Base-by-base conservation (phyloP, 768 basidiomycete species). In the Collybia mongolica region DNA sequence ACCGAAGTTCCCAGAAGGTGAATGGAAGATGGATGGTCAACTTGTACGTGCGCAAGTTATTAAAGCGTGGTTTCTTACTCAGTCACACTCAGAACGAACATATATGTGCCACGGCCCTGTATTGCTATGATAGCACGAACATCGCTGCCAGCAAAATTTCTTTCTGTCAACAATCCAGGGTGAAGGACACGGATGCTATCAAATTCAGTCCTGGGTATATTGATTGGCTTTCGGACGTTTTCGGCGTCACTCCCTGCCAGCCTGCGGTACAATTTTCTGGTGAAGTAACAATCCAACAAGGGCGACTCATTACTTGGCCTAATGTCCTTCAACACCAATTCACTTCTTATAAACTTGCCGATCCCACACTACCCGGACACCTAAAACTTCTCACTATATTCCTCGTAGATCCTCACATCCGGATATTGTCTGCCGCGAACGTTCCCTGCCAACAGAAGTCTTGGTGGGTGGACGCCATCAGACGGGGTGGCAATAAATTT, bases 11-110 rank as follows among this genome's bases (percentile, higher is more conserved):
- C 48, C 46, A 0, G 70, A 71, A 8, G 70, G 72, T 6, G 56
- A 57, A 6, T 74, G 72, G 71, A 71, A 72, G 43, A 61, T 72
- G 46, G 72, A 73, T 55, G 72, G 67, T 5, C 53, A 55, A 46
- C 51, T 67, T 37, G 52, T 57, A 18, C 6, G 47, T 48, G 26
- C 6, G 14, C 7, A 18, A 8, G 18, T 15, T 14, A 20, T 17
- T 5, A 15, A 39, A 43, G 15, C 28, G 22, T 20, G 6, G 9
- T 24, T 32, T 38, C 17, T 1, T 5, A 24, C 14, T 23, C 29
- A 44, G 1, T 7, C 26, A 19, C n/a, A 9, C 38, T 35, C 20
- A 60, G 61, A 53, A 61, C 24, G 63, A 61, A 41, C 58, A 63
- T 40, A 61, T 62, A 36, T 62, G 62, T 22, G 57, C 64, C 6